Percentiles rank a stretch among this genome's conserved stretches.
phyloP scores from a whole-genome alignment of 2,329 filamentous ascomycete genomes.

The Atkinsonella texensis region DNA sequence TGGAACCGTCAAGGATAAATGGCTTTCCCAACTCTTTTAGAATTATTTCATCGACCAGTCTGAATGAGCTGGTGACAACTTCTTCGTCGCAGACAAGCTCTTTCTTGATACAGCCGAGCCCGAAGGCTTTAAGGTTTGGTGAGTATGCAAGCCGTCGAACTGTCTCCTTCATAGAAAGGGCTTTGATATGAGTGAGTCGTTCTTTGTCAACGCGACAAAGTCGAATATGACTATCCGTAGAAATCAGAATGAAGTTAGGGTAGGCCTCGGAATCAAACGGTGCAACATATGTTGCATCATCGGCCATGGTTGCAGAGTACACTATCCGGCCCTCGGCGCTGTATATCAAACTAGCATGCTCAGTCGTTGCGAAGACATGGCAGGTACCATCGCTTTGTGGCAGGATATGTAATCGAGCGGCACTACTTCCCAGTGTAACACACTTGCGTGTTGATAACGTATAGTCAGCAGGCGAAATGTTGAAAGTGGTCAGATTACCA shows the following conservation, averaged over 20 bases:
- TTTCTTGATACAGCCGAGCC: conserved; percentile 72
- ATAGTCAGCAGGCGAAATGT: conserved; percentile 49
- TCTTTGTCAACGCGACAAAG: conserved; percentile 75
- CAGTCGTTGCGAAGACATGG: conserved; percentile 86
- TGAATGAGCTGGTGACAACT: conserved; percentile 66
- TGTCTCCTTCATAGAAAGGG: conserved; percentile 67
- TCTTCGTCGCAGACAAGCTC: conserved; percentile 62
- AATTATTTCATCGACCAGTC: conserved; percentile 79
- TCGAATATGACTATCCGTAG: conserved; percentile 63
- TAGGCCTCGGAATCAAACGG: conserved; percentile 74
- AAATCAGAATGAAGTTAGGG: conserved; percentile 68
- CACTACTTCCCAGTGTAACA: conserved; percentile 73
- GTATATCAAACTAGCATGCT: conserved; percentile 90
- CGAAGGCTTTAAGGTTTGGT: conserved; percentile 65
- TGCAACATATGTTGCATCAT: conserved; percentile 71
- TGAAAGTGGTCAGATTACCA: conserved; percentile 78
- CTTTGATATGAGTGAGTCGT: conserved; percentile 76
- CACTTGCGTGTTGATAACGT: conserved; percentile 63
- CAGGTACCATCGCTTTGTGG: conserved; percentile 55
- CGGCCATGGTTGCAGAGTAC: conserved; percentile 87
- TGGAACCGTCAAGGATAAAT: conserved; percentile 42
- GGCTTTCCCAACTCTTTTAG: conserved; percentile 66
- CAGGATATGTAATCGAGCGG: conserved; percentile 69
- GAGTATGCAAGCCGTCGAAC: conserved; percentile 83
- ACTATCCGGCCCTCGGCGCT: conserved; percentile 76